Conservation (phyloP, 257 asterid species). For the Henckelia pumila region DNA sequence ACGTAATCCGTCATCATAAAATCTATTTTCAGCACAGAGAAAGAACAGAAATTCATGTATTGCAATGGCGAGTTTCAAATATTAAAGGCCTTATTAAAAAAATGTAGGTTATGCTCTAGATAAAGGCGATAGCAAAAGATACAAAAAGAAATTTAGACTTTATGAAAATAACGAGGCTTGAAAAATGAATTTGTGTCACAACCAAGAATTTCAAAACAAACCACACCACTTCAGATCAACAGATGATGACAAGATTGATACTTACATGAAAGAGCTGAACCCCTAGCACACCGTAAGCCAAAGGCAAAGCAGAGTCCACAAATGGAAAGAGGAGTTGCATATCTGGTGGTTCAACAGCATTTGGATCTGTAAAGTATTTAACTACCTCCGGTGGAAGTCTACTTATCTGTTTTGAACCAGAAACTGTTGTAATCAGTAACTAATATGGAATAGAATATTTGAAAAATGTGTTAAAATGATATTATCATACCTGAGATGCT, state of each 20-base stretch:
- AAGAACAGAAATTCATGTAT: not conserved
- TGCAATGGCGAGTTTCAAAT: not conserved
- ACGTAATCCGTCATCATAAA: not conserved
- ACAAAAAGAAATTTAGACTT: not conserved
- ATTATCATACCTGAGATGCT: constrained; percentile 75
- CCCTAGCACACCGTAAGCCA: constrained; percentile 87
- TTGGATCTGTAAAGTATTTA: constrained; percentile 89
- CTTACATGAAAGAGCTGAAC: constrained; percentile 87
- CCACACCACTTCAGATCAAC: constrained; percentile 55
- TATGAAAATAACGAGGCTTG: not conserved
- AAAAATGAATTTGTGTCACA: constrained; percentile 8
- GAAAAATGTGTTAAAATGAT: constrained; percentile 1
- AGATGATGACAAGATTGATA: constrained; percentile 10
- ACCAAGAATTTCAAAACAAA: constrained; percentile 11
- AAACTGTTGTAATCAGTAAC: constrained; percentile 8
- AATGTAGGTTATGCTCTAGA: too few relatives aligned
- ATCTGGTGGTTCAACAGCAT: constrained; percentile 91
- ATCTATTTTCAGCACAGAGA: not conserved
- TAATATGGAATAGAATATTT: not conserved
- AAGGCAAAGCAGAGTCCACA: constrained; percentile 86
- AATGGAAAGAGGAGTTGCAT: constrained; percentile 81
- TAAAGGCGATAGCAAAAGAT: not conserved
- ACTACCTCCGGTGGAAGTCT: constrained; percentile 91
- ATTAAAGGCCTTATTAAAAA: too few relatives aligned
- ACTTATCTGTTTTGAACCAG: constrained; percentile 50